Percentiles rank a stretch among this genome's conserved stretches.
These are phyloP conservation scores for Pseudogymnoascus sp. DNA, from an alignment of 2,329 filamentous ascomycete genomes.

Conservation along the genomic window DNA sequence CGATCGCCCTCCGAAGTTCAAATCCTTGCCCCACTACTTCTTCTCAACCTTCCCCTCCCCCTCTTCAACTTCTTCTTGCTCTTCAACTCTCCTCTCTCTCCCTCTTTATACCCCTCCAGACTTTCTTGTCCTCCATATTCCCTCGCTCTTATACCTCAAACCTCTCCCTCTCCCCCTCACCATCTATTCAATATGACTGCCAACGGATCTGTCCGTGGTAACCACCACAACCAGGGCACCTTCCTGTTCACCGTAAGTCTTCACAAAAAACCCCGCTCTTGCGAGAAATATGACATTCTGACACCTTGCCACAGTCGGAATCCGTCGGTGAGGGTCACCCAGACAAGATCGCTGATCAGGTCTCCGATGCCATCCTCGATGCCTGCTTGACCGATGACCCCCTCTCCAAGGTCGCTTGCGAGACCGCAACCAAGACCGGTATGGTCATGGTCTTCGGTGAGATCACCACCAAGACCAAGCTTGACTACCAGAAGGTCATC, in stretches of 20 bases:
- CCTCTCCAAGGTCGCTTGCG: slow-evolving; percentile 96
- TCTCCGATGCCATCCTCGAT: slow-evolving; percentile 97
- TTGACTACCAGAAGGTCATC: slow-evolving; percentile 98
- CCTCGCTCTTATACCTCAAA: not conserved
- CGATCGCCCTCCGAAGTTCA: not conserved
- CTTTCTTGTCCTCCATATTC: slow-evolving; percentile 17
- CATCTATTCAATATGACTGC: slow-evolving; percentile 46
- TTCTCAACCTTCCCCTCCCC: slow-evolving; percentile 13
- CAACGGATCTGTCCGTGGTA: slow-evolving; percentile 28
- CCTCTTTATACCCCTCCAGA: not conserved
- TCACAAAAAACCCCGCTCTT: not conserved
- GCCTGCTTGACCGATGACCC: slow-evolving; percentile 92
- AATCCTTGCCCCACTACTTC: slow-evolving; percentile 9
- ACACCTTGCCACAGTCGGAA: slow-evolving; percentile 51
- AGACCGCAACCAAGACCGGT: slow-evolving; percentile 99
- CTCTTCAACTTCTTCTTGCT: slow-evolving; percentile 14
- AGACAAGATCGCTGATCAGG: slow-evolving; percentile 97
- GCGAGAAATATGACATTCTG: slow-evolving; percentile 16
- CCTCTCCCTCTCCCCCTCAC: slow-evolving; percentile 12
- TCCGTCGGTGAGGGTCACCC: slow-evolving; percentile 86
- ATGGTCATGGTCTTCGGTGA: slow-evolving; percentile 99
- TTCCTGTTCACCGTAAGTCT: slow-evolving; percentile 71
- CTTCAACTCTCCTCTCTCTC: slow-evolving; percentile 7
- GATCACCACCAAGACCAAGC: slow-evolving; percentile 89
- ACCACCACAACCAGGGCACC: slow-evolving; percentile 53